Evolutionary conservation across 352 stramenopile genomes (phyloP).

Genomic region (Aphanomyces astaci): DNA sequence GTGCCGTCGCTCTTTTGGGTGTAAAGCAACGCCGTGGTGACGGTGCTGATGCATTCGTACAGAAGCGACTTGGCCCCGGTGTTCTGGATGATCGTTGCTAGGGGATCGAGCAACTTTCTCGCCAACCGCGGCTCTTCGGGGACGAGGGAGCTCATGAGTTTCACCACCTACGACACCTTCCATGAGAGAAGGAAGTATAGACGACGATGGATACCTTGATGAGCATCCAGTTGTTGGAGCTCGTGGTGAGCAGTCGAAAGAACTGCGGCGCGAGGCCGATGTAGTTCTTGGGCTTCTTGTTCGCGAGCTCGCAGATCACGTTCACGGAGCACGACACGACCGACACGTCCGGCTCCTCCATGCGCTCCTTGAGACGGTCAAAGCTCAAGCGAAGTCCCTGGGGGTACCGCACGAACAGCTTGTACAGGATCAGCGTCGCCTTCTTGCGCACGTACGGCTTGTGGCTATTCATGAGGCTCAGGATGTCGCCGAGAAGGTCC

Average conservation of each 20-base stretch:
- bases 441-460: constrained; percentile 98
- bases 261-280: constrained; percentile 95
- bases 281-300: constrained; percentile 99
- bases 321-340: constrained; percentile 98
- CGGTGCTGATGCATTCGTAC: constrained; percentile 96
- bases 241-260: constrained; percentile 96
- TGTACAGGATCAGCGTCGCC: constrained; percentile 96
- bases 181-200: neutral
- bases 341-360: constrained; percentile 93
- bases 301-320: constrained; percentile 98
- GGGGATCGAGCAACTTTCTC: constrained; percentile 95
- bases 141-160: constrained; percentile 96
- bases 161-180: constrained; percentile 88
- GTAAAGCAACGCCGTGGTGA: constrained; percentile 95
- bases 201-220: constrained; percentile 83
- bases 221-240: constrained; percentile 99
- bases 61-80: constrained; percentile 97
- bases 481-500: constrained; percentile 88
- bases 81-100: constrained; percentile 96
- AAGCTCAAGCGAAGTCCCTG: constrained; percentile 97
- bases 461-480: constrained; percentile 89
- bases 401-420: constrained; percentile 98
- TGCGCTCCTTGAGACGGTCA: constrained; percentile 93
- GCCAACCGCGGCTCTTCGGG: constrained; percentile 96
- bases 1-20: constrained; percentile 94